Base-by-base conservation (phyloP, 225 moss, liverwort and hornwort species). In the Straminergon stramineum region DNA sequence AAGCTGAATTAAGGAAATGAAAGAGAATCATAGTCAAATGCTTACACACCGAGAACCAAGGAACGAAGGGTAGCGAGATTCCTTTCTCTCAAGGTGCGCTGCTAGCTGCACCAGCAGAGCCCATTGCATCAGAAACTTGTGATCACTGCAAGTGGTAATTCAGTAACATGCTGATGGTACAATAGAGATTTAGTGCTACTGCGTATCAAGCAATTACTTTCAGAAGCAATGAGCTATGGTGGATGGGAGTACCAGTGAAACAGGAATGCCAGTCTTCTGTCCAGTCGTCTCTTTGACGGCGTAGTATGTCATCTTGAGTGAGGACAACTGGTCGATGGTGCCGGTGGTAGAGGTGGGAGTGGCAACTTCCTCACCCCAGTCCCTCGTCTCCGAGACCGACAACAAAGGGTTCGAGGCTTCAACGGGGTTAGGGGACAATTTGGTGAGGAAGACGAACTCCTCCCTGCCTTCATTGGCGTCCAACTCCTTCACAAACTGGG, bases 241-340 rank as follows among this genome's bases (percentile, higher is more conserved):
- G 41, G 66, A 53, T 27, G 39, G 26, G 16, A 73, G 51, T 88
- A 97, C 97, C 91, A 97, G 53, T 19, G 96, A 96, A 37, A 94
- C 89, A n/a, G 95, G 96, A 65, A 94, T 90, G 77, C 92, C 94
- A 41, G 84, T 91, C 89, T 96, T 97, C 81, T 94, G 94, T 52
- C 88, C 85, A 76, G 89, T 94, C 17, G 83, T 93, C 70, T 97
- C 96, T 78, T 96, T 96, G 93, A 96, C 93, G 88, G 97, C 96
- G 82, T 96, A 96, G 85, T 96, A 96, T 9, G 96, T 96, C 97
- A 97, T 96, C 91, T 96, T 97, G 61, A 97, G 94, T 9, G 96
- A 97, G 23, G 97, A 97, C 69, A 97, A 82, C 69, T 96, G 76
- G 86, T 97, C 95, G 86, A 93, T 94, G 74, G 89, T 92, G 35